Percentiles rank a stretch among this genome's conserved stretches.
These are phyloP conservation scores for Trichocladium uniseriatum DNA, from an alignment of 495 filamentous ascomycete species.

Conservation along the genomic window DNA sequence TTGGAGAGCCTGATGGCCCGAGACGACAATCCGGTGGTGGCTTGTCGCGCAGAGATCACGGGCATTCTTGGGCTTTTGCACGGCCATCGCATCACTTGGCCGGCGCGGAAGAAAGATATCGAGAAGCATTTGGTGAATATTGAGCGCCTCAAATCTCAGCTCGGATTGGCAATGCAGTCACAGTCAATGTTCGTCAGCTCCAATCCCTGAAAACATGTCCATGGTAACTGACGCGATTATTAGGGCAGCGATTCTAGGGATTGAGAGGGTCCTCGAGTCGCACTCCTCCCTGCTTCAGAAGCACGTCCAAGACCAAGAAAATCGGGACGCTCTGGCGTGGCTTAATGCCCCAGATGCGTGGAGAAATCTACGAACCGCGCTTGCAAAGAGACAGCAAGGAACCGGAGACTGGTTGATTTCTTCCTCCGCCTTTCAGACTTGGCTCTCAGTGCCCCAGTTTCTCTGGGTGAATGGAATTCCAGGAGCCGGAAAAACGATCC, in stretches of 20 bases:
- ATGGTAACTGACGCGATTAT: too few species aligned
- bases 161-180: not conserved
- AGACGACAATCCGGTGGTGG: not conserved
- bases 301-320: not conserved
- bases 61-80: not conserved
- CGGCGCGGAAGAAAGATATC: not conserved
- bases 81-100: not conserved
- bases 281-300: not conserved
- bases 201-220: too few species aligned
- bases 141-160: not conserved
- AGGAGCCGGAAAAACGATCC: not conserved
- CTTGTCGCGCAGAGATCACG: not conserved
- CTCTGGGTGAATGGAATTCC: not conserved
- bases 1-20: not conserved
- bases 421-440: not conserved
- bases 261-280: not conserved
- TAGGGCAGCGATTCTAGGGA: not conserved
- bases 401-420: constrained; percentile 1
- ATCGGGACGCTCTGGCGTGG: not conserved
- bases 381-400: not conserved
- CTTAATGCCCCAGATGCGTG: not conserved
- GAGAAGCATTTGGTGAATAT: not conserved
- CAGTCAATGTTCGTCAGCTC: not conserved
- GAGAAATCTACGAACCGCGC: not conserved
- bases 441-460: not conserved